Conservation (phyloP, 1,284 basidiomycete species). For the Pyrrhoderma lamaoense region DNA sequence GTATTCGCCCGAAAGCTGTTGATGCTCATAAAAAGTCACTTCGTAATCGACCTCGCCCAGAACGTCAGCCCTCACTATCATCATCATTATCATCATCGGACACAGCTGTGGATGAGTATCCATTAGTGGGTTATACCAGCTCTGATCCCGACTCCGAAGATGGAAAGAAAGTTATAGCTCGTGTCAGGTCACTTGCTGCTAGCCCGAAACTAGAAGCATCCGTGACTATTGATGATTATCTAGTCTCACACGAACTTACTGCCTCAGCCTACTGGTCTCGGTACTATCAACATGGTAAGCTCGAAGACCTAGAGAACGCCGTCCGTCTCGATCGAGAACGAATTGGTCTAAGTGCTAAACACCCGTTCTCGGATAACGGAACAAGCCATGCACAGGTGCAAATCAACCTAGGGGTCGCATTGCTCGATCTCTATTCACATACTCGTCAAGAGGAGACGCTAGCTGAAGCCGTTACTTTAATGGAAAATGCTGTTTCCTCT, state of each 20-base stretch:
- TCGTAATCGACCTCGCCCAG: not conserved
- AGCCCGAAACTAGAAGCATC: not conserved
- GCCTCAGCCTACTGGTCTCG: constrained; percentile 11
- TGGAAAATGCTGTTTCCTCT: constrained; percentile 1
- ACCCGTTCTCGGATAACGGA: not conserved
- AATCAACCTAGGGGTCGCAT: constrained; percentile 12
- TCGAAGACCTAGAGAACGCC: constrained; percentile 12
- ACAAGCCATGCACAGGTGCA: not conserved
- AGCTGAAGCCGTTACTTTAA: constrained; percentile 4
- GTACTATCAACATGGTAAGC: constrained; percentile 11
- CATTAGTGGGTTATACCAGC: not conserved
- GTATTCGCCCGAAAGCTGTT: not conserved
- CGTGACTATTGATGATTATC: not conserved
- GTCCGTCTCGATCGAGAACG: constrained; percentile 11
- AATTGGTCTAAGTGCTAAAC: not conserved
- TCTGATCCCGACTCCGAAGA: not conserved
- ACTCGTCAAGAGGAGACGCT: constrained; percentile 5
- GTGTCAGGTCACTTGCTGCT: not conserved
- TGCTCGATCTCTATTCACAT: constrained; percentile 9
- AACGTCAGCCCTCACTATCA: not conserved
- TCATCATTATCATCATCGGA: no score
- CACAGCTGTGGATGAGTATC: no score
- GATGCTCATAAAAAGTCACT: not conserved
- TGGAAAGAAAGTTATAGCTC: not conserved
- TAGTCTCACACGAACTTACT: constrained; percentile 9